These are phyloP conservation scores for Ceratocystis variospora DNA, from an alignment of 2,329 filamentous ascomycete species.

Conservation along the genomic window DNA sequence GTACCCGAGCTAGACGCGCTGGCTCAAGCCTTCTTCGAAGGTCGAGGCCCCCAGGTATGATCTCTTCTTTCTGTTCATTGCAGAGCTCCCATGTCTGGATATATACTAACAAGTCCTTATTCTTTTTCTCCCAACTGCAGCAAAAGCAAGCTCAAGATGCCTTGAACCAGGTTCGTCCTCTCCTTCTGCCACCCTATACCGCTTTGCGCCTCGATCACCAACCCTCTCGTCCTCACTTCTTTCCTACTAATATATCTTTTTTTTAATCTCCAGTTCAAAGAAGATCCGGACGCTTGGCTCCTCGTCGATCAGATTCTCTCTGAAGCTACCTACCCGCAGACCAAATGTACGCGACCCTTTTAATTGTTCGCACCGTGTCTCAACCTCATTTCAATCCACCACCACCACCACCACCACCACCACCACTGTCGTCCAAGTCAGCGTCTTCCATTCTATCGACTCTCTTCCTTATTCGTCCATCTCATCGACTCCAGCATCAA, in stretches of 20 bases:
- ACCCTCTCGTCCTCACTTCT: background rate
- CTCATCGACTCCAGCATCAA: background rate
- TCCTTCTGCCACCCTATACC: constrained; percentile 18
- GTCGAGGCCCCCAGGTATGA: constrained; percentile 79
- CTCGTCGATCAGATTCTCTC: constrained; percentile 94
- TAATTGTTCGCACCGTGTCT: background rate
- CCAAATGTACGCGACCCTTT: constrained; percentile 59
- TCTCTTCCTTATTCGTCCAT: background rate
- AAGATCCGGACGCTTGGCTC: constrained; percentile 95
- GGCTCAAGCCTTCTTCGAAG: constrained; percentile 94
- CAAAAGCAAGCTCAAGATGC: constrained; percentile 93
- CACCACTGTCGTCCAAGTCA: background rate
- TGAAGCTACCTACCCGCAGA: constrained; percentile 84
- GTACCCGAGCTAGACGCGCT: constrained; percentile 94
- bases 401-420: background rate
- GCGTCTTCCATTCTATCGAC: background rate
- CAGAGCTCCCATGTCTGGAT: background rate
- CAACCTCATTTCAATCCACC: background rate
- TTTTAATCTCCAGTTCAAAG: constrained; percentile 64
- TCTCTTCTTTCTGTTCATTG: constrained; percentile 14
- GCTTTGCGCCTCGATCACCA: constrained; percentile 9
- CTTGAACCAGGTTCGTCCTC: constrained; percentile 65
- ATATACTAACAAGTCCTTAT: constrained; percentile 15
- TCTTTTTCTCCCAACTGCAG: constrained; percentile 33
- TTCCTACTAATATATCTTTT: constrained; percentile 9